Evolutionary conservation across 345 rosid genomes (phyloP), one percentile per base, ranked within the genome.

Genomic region (Iberis pinnata): DNA sequence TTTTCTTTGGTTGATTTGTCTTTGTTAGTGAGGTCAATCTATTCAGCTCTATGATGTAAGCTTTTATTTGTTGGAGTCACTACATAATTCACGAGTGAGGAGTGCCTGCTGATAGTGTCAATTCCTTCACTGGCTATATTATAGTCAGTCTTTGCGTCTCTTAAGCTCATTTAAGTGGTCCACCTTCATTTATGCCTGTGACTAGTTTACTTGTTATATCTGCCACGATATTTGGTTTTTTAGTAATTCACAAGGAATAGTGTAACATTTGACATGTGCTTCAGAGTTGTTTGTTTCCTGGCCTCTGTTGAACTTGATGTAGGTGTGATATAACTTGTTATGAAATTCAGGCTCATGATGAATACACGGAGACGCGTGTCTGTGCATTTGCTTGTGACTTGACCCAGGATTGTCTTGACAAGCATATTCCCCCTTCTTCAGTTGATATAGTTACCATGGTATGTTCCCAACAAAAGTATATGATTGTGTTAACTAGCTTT

Each of bases 371-470:
- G 68, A 61, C 69, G 12, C 76, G 65, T 12, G 73, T 87, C 24
- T 60, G 43, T 49, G 84, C 92, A 56, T 90, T 87, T 35, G 67
- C 77, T 31, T 87, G 89, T 69, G 98, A 90, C 74, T 76, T 90
- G 67, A 87, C 95, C 0, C 22, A 56, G 65, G 89, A 87, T 78
- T 80, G 67, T 75, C 82, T 84, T 55, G 77, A 69, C 79, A 62
- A 73, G 61, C 83, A 79, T 50, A 75, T 90, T 43, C 63, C 86
- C 68, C 79, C 98, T 39, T 63, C 89, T 41, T 84, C 98, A 53
- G 60, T 90, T 36, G 89, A 90, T 69, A 73, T 84, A 58, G 95
- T 87, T 58, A 90, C 92, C 63, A 84, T 87, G 98, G 96, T 90
- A 87, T 58, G 70, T 62, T 64, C 49, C 36, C 11, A 44, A 59